Percentiles rank a stretch among this genome's conserved stretches.
Conservation (phyloP, 2,329 filamentous ascomycete genomes). For the Botryotinia calthae region DNA sequence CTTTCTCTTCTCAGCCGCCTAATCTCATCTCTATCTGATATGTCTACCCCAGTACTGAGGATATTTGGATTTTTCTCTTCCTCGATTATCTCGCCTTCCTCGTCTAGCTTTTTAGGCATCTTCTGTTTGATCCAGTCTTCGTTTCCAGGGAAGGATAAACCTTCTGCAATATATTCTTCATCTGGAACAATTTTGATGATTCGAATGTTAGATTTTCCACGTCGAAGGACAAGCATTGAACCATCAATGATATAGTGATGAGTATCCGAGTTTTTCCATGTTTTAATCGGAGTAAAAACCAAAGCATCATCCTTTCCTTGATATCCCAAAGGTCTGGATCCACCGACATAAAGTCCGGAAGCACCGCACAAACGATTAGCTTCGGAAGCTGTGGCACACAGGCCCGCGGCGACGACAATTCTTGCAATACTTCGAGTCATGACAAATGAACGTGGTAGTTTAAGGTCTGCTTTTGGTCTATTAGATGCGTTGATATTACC, state of each 20-base stretch:
- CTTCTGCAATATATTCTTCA: conserved; percentile 40
- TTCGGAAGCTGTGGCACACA: conserved; percentile 55
- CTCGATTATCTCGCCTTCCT: conserved; percentile 2
- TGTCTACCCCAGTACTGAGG: neutral
- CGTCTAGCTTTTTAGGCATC: neutral
- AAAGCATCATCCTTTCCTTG: conserved; percentile 49
- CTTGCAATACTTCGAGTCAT: conserved; percentile 53
- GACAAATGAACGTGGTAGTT: conserved; percentile 58
- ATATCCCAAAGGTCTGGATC: conserved; percentile 45
- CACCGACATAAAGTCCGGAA: conserved; percentile 61
- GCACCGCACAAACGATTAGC: conserved; percentile 56
- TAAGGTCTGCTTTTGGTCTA: conserved; percentile 53
- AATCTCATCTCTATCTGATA: neutral
- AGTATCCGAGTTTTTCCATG: conserved; percentile 57
- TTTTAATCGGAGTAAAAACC: conserved; percentile 60
- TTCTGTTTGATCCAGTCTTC: neutral
- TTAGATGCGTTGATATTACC: conserved; percentile 43
- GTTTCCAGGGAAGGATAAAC: conserved; percentile 10
- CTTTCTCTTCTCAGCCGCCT: neutral
- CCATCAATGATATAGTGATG: conserved; percentile 59
- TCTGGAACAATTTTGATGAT: conserved; percentile 59
- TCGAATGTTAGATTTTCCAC: conserved; percentile 62
- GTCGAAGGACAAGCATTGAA: conserved; percentile 58
- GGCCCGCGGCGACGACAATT: conserved; percentile 59
- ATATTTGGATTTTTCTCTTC: neutral